phyloP scores from a whole-genome alignment of 2,329 filamentous ascomycete species.

The Pseudonectria buxi region DNA sequence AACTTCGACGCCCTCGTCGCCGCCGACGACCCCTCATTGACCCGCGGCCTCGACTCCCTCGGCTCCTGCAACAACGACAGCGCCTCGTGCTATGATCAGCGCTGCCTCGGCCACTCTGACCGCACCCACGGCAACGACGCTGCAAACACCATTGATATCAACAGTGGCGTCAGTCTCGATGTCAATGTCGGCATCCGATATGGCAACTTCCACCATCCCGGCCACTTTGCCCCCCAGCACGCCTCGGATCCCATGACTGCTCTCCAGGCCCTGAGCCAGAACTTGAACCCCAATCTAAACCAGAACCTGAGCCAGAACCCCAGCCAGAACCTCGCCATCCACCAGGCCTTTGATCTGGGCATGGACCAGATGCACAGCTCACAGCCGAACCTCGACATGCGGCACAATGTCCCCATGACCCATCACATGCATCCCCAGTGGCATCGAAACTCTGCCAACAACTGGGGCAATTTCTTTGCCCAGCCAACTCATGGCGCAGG shows the following conservation, averaged over 20 bases:
- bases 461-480: constrained; percentile 1
- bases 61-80: constrained; percentile 26
- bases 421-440: too few species aligned
- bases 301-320: not conserved
- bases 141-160: not conserved
- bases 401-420: too few species aligned
- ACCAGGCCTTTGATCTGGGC: not conserved
- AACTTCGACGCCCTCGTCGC: constrained; percentile 23
- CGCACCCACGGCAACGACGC: constrained; percentile 8
- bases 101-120: constrained; percentile 17
- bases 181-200: not conserved
- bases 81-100: constrained; percentile 25
- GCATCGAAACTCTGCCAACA: too few species aligned
- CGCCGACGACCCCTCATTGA: constrained; percentile 14
- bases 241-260: constrained; percentile 13
- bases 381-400: not conserved
- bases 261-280: constrained; percentile 14
- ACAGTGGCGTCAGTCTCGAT: not conserved
- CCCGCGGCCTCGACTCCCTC: constrained; percentile 20
- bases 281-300: not conserved
- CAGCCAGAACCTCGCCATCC: not conserved
- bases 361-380: not conserved
- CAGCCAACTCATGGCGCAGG: constrained; percentile 8
- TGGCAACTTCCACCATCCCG: not conserved
- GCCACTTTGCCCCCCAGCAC: constrained; percentile 10